Conservation (phyloP, 2,329 filamentous ascomycete species). For the Fusarium phyllophilum region DNA sequence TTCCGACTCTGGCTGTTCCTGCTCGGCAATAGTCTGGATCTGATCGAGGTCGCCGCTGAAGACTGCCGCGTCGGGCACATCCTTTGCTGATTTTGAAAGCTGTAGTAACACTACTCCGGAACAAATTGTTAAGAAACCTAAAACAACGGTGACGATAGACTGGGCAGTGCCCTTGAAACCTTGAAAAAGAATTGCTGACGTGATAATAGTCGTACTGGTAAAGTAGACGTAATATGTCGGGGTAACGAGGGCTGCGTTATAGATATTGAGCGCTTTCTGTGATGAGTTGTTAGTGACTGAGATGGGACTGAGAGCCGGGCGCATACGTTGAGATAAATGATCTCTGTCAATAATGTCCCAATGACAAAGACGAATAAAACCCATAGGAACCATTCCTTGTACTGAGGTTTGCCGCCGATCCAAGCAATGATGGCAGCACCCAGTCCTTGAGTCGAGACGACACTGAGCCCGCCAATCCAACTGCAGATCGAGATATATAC, state of each 20-base stretch:
- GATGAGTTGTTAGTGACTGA: constrained; percentile 46
- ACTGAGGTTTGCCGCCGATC: constrained; percentile 82
- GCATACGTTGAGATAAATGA: constrained; percentile 93
- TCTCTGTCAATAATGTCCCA: constrained; percentile 88
- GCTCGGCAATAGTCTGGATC: constrained; percentile 92
- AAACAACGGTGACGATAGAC: constrained; percentile 87
- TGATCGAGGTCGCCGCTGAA: constrained; percentile 95
- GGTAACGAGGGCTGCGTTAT: constrained; percentile 95
- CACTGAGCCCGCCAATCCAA: constrained; percentile 91
- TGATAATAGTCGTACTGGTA: constrained; percentile 93
- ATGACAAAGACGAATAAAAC: constrained; percentile 92
- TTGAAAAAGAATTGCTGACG: constrained; percentile 89
- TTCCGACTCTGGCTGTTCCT: constrained; percentile 95
- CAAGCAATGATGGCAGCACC: constrained; percentile 92
- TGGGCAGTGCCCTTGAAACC: constrained; percentile 89
- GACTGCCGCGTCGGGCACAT: constrained; percentile 92
- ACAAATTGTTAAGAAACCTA: constrained; percentile 95
- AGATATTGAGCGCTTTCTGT: constrained; percentile 97
- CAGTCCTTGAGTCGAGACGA: constrained; percentile 92
- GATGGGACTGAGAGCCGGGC: background rate
- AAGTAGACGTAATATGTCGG: constrained; percentile 99
- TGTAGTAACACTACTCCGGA: constrained; percentile 91
- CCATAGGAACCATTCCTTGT: constrained; percentile 98
- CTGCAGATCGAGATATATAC: constrained; percentile 98
- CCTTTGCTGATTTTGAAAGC: constrained; percentile 97